Percentiles rank a stretch among this genome's conserved stretches.
These are phyloP conservation scores for Plasmodium gallinaceum DNA, from an alignment of 169 alveolate species.

Conservation along the genomic window DNA sequence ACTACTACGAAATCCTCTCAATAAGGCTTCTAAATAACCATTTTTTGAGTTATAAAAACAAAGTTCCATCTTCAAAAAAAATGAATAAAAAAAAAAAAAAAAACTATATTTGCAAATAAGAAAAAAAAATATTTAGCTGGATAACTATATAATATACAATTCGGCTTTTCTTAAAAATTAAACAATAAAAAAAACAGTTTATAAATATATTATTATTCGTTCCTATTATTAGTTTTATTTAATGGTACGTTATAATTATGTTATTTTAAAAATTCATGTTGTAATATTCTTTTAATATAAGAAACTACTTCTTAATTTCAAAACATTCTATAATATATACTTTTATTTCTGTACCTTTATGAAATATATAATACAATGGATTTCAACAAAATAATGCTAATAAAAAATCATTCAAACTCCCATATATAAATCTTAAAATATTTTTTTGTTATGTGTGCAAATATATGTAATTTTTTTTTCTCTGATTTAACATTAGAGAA, in stretches of 20 bases:
- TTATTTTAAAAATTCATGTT: background rate
- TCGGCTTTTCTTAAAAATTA: background rate
- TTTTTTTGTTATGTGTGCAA: conserved; percentile 4
- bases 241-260: background rate
- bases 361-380: conserved; percentile 7
- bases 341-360: conserved; percentile 6
- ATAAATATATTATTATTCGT: background rate
- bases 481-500: background rate
- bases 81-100: conserved; percentile 1
- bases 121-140: background rate
- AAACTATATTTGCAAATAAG: background rate
- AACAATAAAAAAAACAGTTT: background rate
- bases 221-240: too few species aligned
- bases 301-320: background rate
- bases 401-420: too few species aligned
- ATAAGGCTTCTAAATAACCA: conserved; percentile 98
- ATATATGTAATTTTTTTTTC: background rate
- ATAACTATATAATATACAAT: background rate
- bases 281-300: too few species aligned
- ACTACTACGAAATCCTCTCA: conserved; percentile 96
- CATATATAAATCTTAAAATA: background rate
- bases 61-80: conserved; percentile 89
- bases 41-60: conserved; percentile 95
- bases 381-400: background rate
- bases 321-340: conserved; percentile 2